phyloP scores from a whole-genome alignment of 1,284 basidiomycete species.

The Melampsora americana region DNA sequence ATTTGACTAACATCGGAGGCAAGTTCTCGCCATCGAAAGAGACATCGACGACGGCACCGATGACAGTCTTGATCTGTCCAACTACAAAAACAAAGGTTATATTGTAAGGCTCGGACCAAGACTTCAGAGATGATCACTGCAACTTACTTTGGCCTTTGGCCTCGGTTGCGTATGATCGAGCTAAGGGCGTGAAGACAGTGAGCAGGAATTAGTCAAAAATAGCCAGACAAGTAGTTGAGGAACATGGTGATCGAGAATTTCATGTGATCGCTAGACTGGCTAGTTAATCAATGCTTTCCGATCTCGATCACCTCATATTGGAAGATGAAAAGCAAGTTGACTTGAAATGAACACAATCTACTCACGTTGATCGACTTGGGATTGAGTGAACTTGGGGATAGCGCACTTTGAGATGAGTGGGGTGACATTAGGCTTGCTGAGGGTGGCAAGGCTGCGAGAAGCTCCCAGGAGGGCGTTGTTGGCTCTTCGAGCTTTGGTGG shows the following conservation, averaged over 20 bases:
- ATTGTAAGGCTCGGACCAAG: not conserved
- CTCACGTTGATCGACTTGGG: conserved; percentile 33
- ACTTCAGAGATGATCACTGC: not conserved
- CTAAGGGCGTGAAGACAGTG: conserved; percentile 54
- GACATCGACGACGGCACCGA: conserved; percentile 90
- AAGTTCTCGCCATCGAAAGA: conserved; percentile 67
- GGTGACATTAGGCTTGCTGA: conserved; percentile 25
- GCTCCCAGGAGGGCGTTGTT: conserved; percentile 38
- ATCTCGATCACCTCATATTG: not conserved
- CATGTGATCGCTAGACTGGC: too few relatives aligned
- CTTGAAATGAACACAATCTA: conserved; percentile 2
- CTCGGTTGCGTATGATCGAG: conserved; percentile 86
- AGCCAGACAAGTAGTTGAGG: too few relatives aligned
- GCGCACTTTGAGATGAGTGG: conserved; percentile 13
- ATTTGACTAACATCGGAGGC: conserved; percentile 66
- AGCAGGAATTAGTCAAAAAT: not conserved
- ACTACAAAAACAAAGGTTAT: conserved; percentile 69
- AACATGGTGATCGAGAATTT: too few relatives aligned
- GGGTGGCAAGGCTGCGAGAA: conserved; percentile 33
- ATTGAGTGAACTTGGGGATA: conserved; percentile 20
- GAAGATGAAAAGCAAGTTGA: not conserved
- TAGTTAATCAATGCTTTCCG: too few relatives aligned
- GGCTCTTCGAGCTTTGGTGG: conserved; percentile 42
- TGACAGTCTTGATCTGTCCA: conserved; percentile 54
- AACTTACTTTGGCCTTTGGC: conserved; percentile 60